Conservation (phyloP, 768 basidiomycete genomes). For the Paxillus rubicundulus region DNA sequence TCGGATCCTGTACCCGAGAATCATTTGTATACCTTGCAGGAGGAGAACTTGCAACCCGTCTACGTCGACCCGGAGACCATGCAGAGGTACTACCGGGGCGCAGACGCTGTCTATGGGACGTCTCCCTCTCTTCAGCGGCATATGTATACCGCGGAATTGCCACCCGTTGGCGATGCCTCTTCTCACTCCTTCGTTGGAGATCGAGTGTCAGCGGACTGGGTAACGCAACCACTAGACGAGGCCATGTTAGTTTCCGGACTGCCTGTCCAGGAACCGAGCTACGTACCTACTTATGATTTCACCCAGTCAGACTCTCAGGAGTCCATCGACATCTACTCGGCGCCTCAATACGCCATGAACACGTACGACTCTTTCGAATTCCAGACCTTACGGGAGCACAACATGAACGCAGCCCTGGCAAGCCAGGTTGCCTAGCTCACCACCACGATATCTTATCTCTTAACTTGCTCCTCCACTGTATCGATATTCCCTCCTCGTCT, state of each 20-base stretch:
- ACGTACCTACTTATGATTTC: slow-evolving; percentile 17
- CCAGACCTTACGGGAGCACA: slow-evolving; percentile 31
- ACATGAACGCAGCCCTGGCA: slow-evolving; percentile 12
- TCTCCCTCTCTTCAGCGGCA: slow-evolving; percentile 12
- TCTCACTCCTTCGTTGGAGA: slow-evolving; percentile 11
- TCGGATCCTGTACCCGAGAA: slow-evolving; percentile 12
- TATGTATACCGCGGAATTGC: slow-evolving; percentile 19
- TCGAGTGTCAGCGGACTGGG: slow-evolving; percentile 14
- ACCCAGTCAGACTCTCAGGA: slow-evolving; percentile 18
- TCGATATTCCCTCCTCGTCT: slow-evolving; percentile 17
- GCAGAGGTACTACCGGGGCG: slow-evolving; percentile 18
- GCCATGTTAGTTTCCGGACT: slow-evolving; percentile 12
- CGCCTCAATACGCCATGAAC: slow-evolving; percentile 13
- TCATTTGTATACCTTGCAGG: slow-evolving; percentile 15
- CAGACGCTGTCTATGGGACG: slow-evolving; percentile 14
- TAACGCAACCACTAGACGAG: slow-evolving; percentile 7
- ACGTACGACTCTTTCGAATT: slow-evolving; percentile 35
- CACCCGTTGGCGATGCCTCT: slow-evolving; percentile 11
- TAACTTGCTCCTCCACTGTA: slow-evolving; percentile 26
- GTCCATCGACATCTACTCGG: slow-evolving; percentile 15
- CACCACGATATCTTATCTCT: slow-evolving; percentile 20
- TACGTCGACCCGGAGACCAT: slow-evolving; percentile 25
- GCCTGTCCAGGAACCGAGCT: slow-evolving; percentile 13
- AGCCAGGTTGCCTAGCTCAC: slow-evolving; percentile 17
- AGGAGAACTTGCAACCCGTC: slow-evolving; percentile 20